phyloP scores from a whole-genome alignment of 2,329 filamentous ascomycete species.

The Ceratocystis huliohia region DNA sequence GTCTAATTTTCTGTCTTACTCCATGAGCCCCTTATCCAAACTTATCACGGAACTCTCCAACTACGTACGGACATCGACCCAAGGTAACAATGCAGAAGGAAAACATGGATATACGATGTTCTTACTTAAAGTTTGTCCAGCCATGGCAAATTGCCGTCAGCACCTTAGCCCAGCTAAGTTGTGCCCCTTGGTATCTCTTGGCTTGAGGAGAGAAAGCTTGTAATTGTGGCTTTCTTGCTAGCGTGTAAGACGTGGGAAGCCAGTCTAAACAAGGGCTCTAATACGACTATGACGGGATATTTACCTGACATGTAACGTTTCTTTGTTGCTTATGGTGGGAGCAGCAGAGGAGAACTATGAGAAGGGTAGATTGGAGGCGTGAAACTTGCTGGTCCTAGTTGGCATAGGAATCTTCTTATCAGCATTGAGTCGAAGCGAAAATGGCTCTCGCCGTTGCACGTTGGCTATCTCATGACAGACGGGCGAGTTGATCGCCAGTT shows the following conservation, averaged over 20 bases:
- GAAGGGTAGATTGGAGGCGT: background rate
- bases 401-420: background rate
- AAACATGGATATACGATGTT: background rate
- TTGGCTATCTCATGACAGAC: background rate
- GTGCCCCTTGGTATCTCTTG: no score
- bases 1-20: background rate
- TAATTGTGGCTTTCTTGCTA: no score
- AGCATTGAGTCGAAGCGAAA: background rate
- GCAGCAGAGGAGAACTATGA: background rate
- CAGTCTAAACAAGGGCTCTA: background rate
- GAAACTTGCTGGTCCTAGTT: background rate
- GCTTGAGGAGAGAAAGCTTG: no score
- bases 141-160: background rate
- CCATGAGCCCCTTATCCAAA: no score
- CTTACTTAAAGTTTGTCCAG: background rate
- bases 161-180: background rate
- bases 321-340: slow-evolving; percentile 3
- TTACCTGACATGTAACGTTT: slow-evolving; percentile 23
- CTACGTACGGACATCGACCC: background rate
- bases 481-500: no score
- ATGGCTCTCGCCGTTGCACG: background rate
- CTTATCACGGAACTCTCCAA: no score
- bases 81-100: background rate
- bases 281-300: background rate
- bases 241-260: no score